Conservation (phyloP, 2,329 filamentous ascomycete species). For the Cylindrodendrum hubeiense region DNA sequence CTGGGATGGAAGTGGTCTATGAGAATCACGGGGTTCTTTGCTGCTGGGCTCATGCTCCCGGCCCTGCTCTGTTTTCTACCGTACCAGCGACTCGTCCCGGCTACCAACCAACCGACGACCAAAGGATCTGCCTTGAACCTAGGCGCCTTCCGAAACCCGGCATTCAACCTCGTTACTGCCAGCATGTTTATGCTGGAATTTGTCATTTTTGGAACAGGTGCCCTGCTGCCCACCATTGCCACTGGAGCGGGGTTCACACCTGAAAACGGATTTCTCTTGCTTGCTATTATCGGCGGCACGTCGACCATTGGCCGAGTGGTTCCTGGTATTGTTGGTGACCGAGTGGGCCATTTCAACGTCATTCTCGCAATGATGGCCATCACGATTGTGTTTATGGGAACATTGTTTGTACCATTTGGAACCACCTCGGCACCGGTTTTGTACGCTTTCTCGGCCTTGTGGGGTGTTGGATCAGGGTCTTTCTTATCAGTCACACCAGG, state of each 20-base stretch:
- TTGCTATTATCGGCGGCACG: constrained; percentile 58
- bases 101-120: constrained; percentile 18
- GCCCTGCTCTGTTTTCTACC: constrained; percentile 52
- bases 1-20: constrained; percentile 53
- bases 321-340: constrained; percentile 57
- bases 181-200: constrained; percentile 61
- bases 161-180: constrained; percentile 56
- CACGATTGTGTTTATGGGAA: constrained; percentile 55
- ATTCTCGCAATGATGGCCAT: constrained; percentile 42
- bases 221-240: constrained; percentile 60
- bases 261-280: constrained; percentile 56
- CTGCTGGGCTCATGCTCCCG: constrained; percentile 42
- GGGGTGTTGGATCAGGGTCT: constrained; percentile 62
- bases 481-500: constrained; percentile 57
- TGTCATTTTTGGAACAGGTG: constrained; percentile 61
- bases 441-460: constrained; percentile 59
- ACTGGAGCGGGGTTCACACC: constrained; percentile 49
- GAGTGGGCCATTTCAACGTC: constrained; percentile 58
- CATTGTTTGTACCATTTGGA: constrained; percentile 59
- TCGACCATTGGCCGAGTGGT: constrained; percentile 58
- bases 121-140: constrained; percentile 51
- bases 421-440: constrained; percentile 52
- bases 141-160: constrained; percentile 53
- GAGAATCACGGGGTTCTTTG: constrained; percentile 47
- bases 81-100: constrained; percentile 35